These are phyloP conservation scores for Hymenoscyphus infarciens DNA, from an alignment of 2,329 filamentous ascomycete species.

Conservation along the genomic window DNA sequence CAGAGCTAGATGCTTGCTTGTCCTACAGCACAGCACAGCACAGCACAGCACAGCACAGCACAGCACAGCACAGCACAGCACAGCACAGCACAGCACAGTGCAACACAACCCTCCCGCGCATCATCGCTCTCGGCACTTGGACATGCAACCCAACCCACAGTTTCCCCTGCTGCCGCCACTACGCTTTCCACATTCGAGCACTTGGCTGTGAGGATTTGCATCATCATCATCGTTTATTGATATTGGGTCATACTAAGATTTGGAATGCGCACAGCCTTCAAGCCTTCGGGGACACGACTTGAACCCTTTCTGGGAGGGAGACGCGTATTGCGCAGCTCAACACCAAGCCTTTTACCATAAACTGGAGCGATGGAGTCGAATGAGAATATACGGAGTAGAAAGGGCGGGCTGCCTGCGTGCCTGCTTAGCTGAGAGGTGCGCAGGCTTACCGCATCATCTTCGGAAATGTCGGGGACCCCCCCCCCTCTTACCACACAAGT, in stretches of 20 bases:
- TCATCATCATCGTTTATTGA: neutral
- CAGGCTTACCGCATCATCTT: constrained; percentile 11
- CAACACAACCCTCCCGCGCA: constrained; percentile 1
- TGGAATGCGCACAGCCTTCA: neutral
- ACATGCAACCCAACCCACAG: neutral
- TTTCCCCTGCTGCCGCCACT: neutral
- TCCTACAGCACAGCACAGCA: neutral
- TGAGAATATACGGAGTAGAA: neutral
- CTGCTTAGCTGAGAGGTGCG: neutral
- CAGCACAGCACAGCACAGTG: neutral
- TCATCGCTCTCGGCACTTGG: neutral
- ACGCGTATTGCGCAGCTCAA: neutral
- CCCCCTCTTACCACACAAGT: neutral
- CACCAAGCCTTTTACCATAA: neutral
- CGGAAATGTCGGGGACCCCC: constrained; percentile 9
- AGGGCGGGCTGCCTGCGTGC: neutral
- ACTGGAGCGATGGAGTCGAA: neutral
- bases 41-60: neutral
- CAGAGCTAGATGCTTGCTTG: constrained; percentile 1
- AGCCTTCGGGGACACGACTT: neutral
- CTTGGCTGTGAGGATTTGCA: neutral
- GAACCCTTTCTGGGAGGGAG: neutral
- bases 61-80: neutral
- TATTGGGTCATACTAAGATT: neutral
- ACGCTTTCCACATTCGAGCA: neutral